Evolutionary conservation across 441 rosid genomes (phyloP).

Genomic region (Kokia cookei): DNA sequence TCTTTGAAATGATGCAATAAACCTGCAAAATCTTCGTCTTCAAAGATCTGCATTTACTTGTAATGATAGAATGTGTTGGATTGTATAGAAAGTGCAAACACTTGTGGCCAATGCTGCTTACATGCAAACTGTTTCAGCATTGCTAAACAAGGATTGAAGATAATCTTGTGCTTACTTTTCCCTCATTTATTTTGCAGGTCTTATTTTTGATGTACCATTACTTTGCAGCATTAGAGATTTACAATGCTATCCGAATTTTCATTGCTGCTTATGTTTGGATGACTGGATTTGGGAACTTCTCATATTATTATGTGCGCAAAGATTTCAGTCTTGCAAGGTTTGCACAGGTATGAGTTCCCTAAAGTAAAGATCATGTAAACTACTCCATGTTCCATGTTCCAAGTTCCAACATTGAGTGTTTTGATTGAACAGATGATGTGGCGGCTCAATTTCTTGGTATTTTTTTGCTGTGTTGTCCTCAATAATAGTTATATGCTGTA

Average conservation of each 20-base stretch:
- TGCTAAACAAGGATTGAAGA: not conserved
- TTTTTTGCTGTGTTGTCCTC: constrained; percentile 62
- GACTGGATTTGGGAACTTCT: constrained; percentile 87
- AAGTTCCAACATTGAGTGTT: constrained; percentile 10
- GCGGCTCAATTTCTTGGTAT: constrained; percentile 68
- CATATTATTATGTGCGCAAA: constrained; percentile 73
- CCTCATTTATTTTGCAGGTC: constrained; percentile 36
- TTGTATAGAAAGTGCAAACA: not conserved
- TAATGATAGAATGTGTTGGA: not conserved
- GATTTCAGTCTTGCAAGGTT: constrained; percentile 76
- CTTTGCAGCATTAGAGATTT: constrained; percentile 72
- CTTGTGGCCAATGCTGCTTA: not conserved
- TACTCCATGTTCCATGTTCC: not conserved
- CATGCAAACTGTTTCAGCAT: constrained; percentile 10
- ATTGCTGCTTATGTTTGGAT: constrained; percentile 87
- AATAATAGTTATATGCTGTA: constrained; percentile 67
- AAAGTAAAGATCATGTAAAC: constrained; percentile 7
- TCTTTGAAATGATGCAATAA: constrained; percentile 8
- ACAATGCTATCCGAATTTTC: constrained; percentile 70
- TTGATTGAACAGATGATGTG: constrained; percentile 70
- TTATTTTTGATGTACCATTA: constrained; percentile 83
- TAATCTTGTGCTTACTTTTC: constrained; percentile 5
- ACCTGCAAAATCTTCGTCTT: constrained; percentile 9
- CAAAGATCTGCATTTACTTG: not conserved
- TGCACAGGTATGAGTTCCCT: constrained; percentile 49